Evolutionary conservation across 2,329 filamentous ascomycete genomes (phyloP), one percentile per base, ranked within the genome.

Genomic region (Septoria linicola): DNA sequence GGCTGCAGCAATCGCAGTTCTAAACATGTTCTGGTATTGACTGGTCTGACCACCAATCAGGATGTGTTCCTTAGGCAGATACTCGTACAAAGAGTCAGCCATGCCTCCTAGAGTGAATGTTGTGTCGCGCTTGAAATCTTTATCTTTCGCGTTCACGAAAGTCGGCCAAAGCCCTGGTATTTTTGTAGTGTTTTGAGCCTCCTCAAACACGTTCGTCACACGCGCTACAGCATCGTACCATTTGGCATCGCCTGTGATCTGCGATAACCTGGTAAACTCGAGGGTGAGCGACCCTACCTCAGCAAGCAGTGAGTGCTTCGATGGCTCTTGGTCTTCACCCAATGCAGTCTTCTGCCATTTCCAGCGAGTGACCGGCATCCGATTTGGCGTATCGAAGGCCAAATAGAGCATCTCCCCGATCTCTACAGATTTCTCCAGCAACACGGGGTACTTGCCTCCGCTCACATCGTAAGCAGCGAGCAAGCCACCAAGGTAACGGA

Each of bases 401-500:
- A 78, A 76, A 63, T 86, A 82, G 19, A 88, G 71, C 64, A 87
- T 70, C 51, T 84, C 80, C 17, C 78, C 84, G 13, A 87, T 72
- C 68, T 87, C 81, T 1, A 73, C 72, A 1, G 84, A 83, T 66
- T 87, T 87, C 35, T 70, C 69, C 35, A 87, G 70, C 51, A 87
- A 68, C 11, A 73, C 72, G 47, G 76, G 70, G 23, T 60, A 52
- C 39, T 32, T 41, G 25, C 61, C 55, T 49, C 75, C 75, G 62
- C 82, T 86, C 23, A 88, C 66, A 64, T 88, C 85, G 64, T 87
- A 87, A 1, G 85, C 84, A 23, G 81, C 80, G 51, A 88, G 63
- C 48, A 88, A 75, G 1, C 85, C 84, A n/a, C 85, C 85, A 0
- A 88, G 75, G 63, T 88, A 88, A 36, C 85, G 79, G 52, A 88